Evolutionary conservation across 164 flowering plant genomes (phyloP).

Genomic region (Magnolia changhungtana): DNA sequence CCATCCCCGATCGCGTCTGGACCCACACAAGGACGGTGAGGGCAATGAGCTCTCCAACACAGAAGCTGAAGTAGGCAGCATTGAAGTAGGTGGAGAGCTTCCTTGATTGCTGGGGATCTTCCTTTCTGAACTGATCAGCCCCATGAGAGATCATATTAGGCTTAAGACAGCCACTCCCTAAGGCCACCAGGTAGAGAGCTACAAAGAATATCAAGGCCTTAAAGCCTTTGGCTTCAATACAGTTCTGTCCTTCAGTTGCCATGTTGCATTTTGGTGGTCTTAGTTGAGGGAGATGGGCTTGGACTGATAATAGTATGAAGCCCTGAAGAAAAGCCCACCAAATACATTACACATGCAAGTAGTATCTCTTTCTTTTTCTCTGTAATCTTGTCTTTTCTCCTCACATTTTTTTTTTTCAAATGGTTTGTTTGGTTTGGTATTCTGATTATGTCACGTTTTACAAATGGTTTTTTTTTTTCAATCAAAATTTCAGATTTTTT

Average conservation of each 20-base stretch:
- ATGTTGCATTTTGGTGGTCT: slow-evolving; percentile 80
- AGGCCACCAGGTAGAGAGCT: slow-evolving; percentile 69
- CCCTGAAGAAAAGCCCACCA: slow-evolving; percentile 24
- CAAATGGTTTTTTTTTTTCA: no score
- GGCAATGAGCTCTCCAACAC: slow-evolving; percentile 84
- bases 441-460: neutral
- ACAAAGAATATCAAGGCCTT: slow-evolving; percentile 50
- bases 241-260: slow-evolving; percentile 20
- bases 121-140: slow-evolving; percentile 72
- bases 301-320: slow-evolving; percentile 63
- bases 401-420: neutral
- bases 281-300: slow-evolving; percentile 87
- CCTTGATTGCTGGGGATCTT: slow-evolving; percentile 48
- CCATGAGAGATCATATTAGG: slow-evolving; percentile 98
- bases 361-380: neutral
- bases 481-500: no score
- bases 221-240: slow-evolving; percentile 50
- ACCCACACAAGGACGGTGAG: slow-evolving; percentile 82
- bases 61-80: slow-evolving; percentile 88
- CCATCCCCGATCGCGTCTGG: slow-evolving; percentile 96
- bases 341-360: neutral
- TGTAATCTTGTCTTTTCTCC: neutral
- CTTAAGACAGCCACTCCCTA: slow-evolving; percentile 94
- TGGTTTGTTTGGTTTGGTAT: neutral
- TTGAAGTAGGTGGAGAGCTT: slow-evolving; percentile 90